Base-by-base conservation (phyloP, 2,329 filamentous ascomycete species). In the Aspergillus spinulosporus region DNA sequence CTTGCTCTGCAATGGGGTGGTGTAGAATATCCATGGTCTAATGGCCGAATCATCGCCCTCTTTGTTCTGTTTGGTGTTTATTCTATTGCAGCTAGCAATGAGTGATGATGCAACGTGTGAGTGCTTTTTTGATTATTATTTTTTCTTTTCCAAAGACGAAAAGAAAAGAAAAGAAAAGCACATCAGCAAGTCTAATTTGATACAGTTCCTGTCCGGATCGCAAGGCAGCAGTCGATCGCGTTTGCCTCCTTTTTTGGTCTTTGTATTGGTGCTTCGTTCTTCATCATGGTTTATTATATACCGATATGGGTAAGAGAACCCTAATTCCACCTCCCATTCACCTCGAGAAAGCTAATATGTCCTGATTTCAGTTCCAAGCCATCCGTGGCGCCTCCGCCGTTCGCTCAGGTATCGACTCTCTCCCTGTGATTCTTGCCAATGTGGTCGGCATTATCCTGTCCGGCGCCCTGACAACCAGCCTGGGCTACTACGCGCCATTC, bases 31-130 rank as follows among this genome's bases (percentile, higher is more conserved):
- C 15, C 58, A 1, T 68, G 66, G 66, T 43, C 39, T 4, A 66
- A 58, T 15, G 59, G 56, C 4, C 66, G 65, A 1, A 61, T 66
- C 5, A 65, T 68, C 8, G 62, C 56, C 2, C 46, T 68, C 1
- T 65, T 68, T 5, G 44, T 66, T 5, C 28, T 62, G 3, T 63
- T 60, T 3, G 61, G 66, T 0, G 26, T 87, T 86, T 34, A 4
- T 57, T 11, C 28, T 58, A 60, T 80, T 39, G 74, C 66, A 49
- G 68, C 79, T 74, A 66, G 73, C 78, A 60, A 74, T 76, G 12
- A 8, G 15, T 14, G 80, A 83, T 28, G 72, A 73, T 46, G 81
- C 77, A 1, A 80, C 78, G 21, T 21, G 21, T 21, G 21, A 21
- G 21, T 21, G 21, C 21, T 21, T 21, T 21, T 21, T 21, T 21